These are phyloP conservation scores for Pseudoturritis turrita DNA, from an alignment of 345 rosid genomes.

Conservation along the genomic window DNA sequence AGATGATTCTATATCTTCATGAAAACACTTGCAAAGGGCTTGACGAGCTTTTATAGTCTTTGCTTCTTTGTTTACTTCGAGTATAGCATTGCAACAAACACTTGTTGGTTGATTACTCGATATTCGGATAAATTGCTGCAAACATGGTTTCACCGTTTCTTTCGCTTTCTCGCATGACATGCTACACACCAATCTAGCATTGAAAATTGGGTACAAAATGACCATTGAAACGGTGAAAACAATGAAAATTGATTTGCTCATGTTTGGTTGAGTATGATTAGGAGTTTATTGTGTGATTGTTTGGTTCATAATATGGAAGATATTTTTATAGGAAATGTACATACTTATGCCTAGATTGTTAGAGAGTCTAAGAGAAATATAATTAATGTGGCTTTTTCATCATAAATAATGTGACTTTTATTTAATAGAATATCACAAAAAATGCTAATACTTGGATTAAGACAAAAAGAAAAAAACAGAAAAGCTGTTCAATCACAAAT, in stretches of 20 bases:
- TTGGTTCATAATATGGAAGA: neutral
- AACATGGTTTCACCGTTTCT: neutral
- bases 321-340: neutral
- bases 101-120: neutral
- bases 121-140: neutral
- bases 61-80: neutral
- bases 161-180: neutral
- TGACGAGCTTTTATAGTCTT: neutral
- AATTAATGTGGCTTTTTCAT: neutral
- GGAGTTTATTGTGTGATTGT: neutral
- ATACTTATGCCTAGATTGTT: neutral
- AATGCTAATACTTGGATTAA: no score
- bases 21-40: neutral
- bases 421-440: neutral
- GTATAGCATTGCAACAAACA: neutral
- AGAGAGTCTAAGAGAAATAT: neutral
- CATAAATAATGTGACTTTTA: neutral
- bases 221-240: neutral
- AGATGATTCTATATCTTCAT: neutral
- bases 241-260: neutral
- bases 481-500: no score
- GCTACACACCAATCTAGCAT: neutral
- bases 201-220: neutral
- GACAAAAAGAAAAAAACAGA: no score
- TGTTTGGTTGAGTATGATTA: neutral